Percentiles rank a stretch among this genome's conserved stretches.
Evolutionary conservation across 441 rosid genomes (phyloP).

Genomic region (Pelargonium myrrhifolium): DNA sequence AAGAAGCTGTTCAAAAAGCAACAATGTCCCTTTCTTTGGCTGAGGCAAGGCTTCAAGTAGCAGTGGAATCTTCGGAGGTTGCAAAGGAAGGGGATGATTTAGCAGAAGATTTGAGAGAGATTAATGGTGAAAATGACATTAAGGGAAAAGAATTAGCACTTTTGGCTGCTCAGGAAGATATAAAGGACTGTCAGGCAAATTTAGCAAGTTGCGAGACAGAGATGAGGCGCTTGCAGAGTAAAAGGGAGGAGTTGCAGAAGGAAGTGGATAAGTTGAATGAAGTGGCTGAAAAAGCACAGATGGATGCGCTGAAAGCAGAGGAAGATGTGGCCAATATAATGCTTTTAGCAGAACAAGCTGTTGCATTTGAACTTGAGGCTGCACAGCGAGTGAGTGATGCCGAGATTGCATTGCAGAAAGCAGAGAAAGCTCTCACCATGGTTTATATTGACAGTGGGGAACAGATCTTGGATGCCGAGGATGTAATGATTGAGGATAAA

Average conservation of each 20-base stretch:
- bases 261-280: conserved; percentile 67
- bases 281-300: conserved; percentile 60
- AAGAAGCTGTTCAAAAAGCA: conserved; percentile 72
- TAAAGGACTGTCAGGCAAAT: conserved; percentile 46
- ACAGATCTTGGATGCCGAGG: conserved; percentile 38
- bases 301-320: conserved; percentile 70
- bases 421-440: conserved; percentile 50
- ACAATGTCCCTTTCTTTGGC: conserved; percentile 79
- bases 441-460: conserved; percentile 43
- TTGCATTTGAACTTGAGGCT: conserved; percentile 88
- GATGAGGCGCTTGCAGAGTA: conserved; percentile 43
- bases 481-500: conserved; percentile 35
- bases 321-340: conserved; percentile 84
- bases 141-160: conserved; percentile 33
- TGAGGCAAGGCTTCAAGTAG: conserved; percentile 66
- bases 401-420: conserved; percentile 71
- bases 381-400: conserved; percentile 60
- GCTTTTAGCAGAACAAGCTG: conserved; percentile 96
- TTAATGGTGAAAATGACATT: conserved; percentile 24
- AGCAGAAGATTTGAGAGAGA: conserved; percentile 30
- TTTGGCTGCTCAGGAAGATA: conserved; percentile 53
- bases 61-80: conserved; percentile 45
- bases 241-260: conserved; percentile 65
- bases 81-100: conserved; percentile 28
- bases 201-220: conserved; percentile 52